Percentiles rank a stretch among this genome's conserved stretches.
These are phyloP conservation scores for Boletus sp. DNA, from an alignment of 768 basidiomycete genomes.

Conservation along the genomic window DNA sequence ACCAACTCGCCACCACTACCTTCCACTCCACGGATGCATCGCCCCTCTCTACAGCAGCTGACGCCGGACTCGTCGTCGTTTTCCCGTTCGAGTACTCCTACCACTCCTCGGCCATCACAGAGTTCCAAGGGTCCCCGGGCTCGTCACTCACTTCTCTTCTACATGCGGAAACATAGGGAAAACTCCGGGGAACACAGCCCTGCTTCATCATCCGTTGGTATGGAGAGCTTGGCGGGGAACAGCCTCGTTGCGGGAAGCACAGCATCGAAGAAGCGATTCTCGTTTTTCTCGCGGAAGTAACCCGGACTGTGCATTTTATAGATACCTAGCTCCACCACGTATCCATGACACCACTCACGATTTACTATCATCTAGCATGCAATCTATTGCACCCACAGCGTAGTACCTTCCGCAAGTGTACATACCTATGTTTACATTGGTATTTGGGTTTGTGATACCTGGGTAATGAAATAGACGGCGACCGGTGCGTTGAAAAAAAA, in stretches of 20 bases:
- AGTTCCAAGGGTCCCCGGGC: constrained; percentile 26
- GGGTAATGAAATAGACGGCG: background rate
- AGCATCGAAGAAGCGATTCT: constrained; percentile 25
- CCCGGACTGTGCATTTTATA: constrained; percentile 4
- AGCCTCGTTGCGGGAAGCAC: constrained; percentile 2
- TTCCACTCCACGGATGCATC: constrained; percentile 22
- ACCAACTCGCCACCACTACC: constrained; percentile 16
- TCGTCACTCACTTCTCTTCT: constrained; percentile 29
- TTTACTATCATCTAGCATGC: constrained; percentile 15
- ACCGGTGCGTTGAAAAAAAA: constrained; percentile 7
- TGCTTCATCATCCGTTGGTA: constrained; percentile 19
- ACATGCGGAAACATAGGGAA: constrained; percentile 29
- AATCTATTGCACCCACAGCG: constrained; percentile 14
- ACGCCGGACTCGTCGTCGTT: constrained; percentile 30
- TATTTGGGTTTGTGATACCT: background rate
- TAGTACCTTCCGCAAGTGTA: constrained; percentile 4
- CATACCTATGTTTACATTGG: constrained; percentile 9
- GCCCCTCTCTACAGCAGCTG: constrained; percentile 27
- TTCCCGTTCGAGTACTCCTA: constrained; percentile 31
- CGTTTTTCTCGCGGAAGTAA: constrained; percentile 33
- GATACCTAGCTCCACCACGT: constrained; percentile 11
- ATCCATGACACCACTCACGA: constrained; percentile 19
- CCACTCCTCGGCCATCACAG: constrained; percentile 24
- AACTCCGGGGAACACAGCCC: constrained; percentile 21
- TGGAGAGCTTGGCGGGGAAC: constrained; percentile 15